Base-by-base conservation (phyloP, 441 rosid species). In the Aleurites moluccanus region DNA sequence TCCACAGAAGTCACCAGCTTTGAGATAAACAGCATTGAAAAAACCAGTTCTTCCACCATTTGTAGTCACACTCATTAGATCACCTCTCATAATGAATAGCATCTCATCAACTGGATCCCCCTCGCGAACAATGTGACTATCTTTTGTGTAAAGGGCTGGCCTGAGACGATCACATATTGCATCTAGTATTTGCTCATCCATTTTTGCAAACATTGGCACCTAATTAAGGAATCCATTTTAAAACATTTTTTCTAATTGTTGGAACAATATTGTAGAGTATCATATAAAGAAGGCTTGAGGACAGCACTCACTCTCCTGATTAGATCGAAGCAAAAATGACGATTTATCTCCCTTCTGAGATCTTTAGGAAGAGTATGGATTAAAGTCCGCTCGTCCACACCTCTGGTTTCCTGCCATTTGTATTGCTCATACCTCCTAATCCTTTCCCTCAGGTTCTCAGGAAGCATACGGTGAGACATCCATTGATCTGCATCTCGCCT, bases 41-140 rank as follows among this genome's bases (percentile, higher is more conserved):
- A 92, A 90, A 23, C 96, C 93, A 28, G 91, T 82, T 78, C 91
- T 85, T 83, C 96, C 96, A 73, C 97, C 97, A 57, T 92, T 88
- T 0, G 97, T 94, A 6, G 96, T 89, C 25, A 83, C 86, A 80
- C 97, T 94, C 67, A 80, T 83, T 23, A 94, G 82, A n/a, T 86
- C 85, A 15, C 99, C 97, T 80, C 97, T 77, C 33, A 92, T 90
- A 69, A 92, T 86, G 83, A 94, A 91, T 44, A 92, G 72, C 97
- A 94, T 92, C 83, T 94, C 97, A 27, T 83, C 87, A 1, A 90
- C 97, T 0, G 91, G 97, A 68, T 94, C 98, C 0, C 92, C 99
- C 78, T 94, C 97, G 55, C 93, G 87, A 59, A 91, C 84, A 8
- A 94, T 85, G 80, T 77, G 90, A 2, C 92, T 86, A 38, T 86